Evolutionary conservation across 306 rosid species (phyloP).

Genomic region (Ochetophila trinervis): DNA sequence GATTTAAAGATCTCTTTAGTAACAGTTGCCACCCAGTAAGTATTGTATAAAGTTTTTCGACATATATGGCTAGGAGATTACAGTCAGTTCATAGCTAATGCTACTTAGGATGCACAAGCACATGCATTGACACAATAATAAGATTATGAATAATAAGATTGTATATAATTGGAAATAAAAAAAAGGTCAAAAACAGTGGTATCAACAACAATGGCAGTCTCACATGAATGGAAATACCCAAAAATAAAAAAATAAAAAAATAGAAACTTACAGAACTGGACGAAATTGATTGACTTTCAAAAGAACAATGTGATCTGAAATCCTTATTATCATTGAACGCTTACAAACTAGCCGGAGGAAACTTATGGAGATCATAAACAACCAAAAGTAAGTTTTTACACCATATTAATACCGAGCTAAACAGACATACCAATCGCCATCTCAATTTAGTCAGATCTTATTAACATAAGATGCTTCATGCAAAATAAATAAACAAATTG

Average conservation of each 20-base stretch:
- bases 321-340: constrained; percentile 23
- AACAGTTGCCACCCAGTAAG: background rate
- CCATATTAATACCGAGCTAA: constrained; percentile 6
- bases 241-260: too few relatives aligned
- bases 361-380: constrained; percentile 24
- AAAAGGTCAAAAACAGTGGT: too few relatives aligned
- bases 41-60: background rate
- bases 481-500: background rate
- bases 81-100: too few relatives aligned
- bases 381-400: background rate
- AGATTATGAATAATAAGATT: too few relatives aligned
- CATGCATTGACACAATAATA: too few relatives aligned
- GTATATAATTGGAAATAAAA: too few relatives aligned
- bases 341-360: constrained; percentile 23
- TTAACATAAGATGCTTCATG: background rate
- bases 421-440: background rate
- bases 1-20: background rate
- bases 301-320: constrained; percentile 6
- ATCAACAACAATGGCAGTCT: too few relatives aligned
- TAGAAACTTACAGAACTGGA: constrained; percentile 45
- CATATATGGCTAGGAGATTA: background rate
- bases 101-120: too few relatives aligned
- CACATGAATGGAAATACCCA: background rate
- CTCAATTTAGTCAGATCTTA: background rate
- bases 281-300: constrained; percentile 22